Conservation (phyloP, 345 rosid genomes). For the Gossypium herbaceum region DNA sequence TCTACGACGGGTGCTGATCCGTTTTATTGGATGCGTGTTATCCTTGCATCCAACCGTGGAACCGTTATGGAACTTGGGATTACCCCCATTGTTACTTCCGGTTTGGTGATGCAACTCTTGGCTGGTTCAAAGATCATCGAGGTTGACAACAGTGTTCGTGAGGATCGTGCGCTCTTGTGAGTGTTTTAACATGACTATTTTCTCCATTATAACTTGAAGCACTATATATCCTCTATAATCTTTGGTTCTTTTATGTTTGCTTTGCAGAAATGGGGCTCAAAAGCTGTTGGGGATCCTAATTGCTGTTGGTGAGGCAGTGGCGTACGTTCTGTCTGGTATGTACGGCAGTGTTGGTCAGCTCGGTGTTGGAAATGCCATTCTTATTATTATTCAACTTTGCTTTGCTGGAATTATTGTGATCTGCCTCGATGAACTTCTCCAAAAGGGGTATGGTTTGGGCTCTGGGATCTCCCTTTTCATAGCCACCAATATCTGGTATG, state of each 20-base stretch:
- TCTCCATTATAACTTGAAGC: too few relatives aligned
- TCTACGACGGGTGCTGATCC: slow-evolving; percentile 71
- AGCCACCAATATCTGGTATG: slow-evolving; percentile 68
- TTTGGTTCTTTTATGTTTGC: slow-evolving; percentile 6
- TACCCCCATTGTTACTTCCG: slow-evolving; percentile 70
- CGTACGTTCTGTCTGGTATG: slow-evolving; percentile 62
- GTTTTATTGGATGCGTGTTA: slow-evolving; percentile 78
- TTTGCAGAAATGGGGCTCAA: slow-evolving; percentile 58
- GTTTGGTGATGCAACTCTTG: slow-evolving; percentile 62
- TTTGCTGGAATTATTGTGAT: slow-evolving; percentile 60
- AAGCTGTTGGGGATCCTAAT: slow-evolving; percentile 64
- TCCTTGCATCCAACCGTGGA: slow-evolving; percentile 72
- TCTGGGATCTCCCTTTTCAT: slow-evolving; percentile 71
- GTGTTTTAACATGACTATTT: slow-evolving; percentile 13
- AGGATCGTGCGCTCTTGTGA: slow-evolving; percentile 67
- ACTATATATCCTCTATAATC: neutral
- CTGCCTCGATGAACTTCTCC: slow-evolving; percentile 64
- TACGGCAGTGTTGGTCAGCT: slow-evolving; percentile 60
- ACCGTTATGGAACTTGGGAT: slow-evolving; percentile 80
- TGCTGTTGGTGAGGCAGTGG: slow-evolving; percentile 67
- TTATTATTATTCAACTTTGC: slow-evolving; percentile 39
- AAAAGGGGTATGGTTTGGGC: slow-evolving; percentile 61
- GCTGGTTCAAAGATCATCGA: slow-evolving; percentile 75
- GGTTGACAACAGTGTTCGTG: slow-evolving; percentile 68
- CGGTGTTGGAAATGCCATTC: slow-evolving; percentile 61